Evolutionary conservation across 805 yeast genomes (phyloP), one percentile per base, ranked within the genome.

Genomic region (Candida khao-thaluensis): DNA sequence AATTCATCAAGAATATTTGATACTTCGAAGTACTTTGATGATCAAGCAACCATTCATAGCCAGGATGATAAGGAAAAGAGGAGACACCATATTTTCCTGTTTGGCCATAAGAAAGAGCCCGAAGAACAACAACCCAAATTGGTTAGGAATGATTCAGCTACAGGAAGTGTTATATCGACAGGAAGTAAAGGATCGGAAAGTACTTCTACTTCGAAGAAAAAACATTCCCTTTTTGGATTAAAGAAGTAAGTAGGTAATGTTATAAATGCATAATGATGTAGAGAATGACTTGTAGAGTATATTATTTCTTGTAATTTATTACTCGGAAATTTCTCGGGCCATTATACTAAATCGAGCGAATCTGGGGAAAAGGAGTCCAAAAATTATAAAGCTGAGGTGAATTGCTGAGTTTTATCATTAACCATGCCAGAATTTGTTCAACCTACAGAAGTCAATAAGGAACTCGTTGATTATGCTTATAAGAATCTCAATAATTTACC

Each of bases 391-490:
- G n/a, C n/a, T n/a, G n/a, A n/a, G n/a, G n/a, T n/a, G n/a, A n/a
- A n/a, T n/a, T n/a, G n/a, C n/a, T n/a, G n/a, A n/a, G n/a, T n/a
- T n/a, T n/a, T n/a, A n/a, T n/a, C n/a, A n/a, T n/a, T n/a, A n/a
- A n/a, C n/a, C 9, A 38, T 39, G 42, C 35, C 42, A 23, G 30
- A 81, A 23, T 53, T 72, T 12, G 69, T 64, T 11, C 72, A 43
- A 21, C 45, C 47, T 9, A 37, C 43, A 7, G 51, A 50, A 25
- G 55, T 62, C 38, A 50, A 64, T 51, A 33, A 50, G 15, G 64
- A 64, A 33, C 52, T 64, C 24, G 66, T 66, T 12, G 56, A 55
- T 12, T 64, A 52, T 43, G 69, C 66, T 11, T 58, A 57, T 44
- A 49, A 53, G 12, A 62, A 63, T 43, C 55, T 62, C 40, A 46